Conservation (phyloP, 805 yeast species). For the Myxozyma monticola region DNA sequence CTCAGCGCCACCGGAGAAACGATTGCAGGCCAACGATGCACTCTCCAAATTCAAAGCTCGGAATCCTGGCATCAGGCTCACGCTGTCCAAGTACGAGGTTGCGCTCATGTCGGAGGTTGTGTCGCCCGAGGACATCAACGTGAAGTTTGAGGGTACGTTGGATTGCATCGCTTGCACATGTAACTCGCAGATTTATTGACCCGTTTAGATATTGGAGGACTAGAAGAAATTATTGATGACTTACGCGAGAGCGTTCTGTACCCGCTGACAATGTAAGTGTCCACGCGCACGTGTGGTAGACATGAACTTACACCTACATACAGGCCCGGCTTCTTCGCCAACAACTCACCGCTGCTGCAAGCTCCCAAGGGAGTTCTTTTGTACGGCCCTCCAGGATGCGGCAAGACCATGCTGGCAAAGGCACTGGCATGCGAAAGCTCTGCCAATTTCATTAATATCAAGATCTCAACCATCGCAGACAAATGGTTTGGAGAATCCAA, state of each 20-base stretch:
- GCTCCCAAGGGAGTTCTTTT: constrained; percentile 94
- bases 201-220: constrained; percentile 77
- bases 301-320: no score
- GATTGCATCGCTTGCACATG: neutral
- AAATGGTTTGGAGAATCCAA: constrained; percentile 98
- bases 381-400: constrained; percentile 97
- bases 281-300: constrained; percentile 43
- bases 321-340: constrained; percentile 69
- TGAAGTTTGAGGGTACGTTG: constrained; percentile 54
- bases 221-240: constrained; percentile 79
- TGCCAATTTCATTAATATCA: constrained; percentile 84
- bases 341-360: constrained; percentile 66
- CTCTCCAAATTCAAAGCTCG: constrained; percentile 56
- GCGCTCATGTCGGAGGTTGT: constrained; percentile 75
- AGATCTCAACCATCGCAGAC: constrained; percentile 94
- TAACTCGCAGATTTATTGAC: neutral
- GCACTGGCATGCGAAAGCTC: constrained; percentile 90
- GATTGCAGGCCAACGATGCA: constrained; percentile 55
- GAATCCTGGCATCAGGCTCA: constrained; percentile 59
- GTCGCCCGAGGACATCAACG: constrained; percentile 78
- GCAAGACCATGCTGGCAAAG: constrained; percentile 95
- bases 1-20: neutral
- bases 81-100: constrained; percentile 71
- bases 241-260: constrained; percentile 83
- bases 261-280: constrained; percentile 58